Conservation (phyloP, 129 eudicot species). For the Pittosporum tobira region DNA sequence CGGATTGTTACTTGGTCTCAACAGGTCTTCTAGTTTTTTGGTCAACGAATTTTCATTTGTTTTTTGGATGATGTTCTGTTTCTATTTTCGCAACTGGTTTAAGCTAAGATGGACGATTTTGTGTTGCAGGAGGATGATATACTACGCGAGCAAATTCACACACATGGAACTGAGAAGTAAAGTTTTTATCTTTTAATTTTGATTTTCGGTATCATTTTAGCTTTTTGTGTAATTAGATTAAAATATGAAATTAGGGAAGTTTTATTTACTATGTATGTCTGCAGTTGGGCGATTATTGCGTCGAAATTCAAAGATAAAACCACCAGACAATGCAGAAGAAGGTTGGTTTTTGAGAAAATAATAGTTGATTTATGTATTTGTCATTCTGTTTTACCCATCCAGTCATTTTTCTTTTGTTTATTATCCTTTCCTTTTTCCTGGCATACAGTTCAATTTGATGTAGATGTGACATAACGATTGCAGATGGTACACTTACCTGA, state of each 20-base stretch:
- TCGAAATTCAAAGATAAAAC: slow-evolving; percentile 85
- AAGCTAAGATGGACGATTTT: background rate
- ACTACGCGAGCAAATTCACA: slow-evolving; percentile 63
- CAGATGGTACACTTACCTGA: slow-evolving; percentile 97
- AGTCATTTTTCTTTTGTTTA: background rate
- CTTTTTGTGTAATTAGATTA: background rate
- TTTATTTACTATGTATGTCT: slow-evolving; percentile 6
- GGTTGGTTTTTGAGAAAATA: slow-evolving; percentile 37
- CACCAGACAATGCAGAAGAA: slow-evolving; percentile 93
- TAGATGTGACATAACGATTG: slow-evolving; percentile 5
- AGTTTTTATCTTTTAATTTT: slow-evolving; percentile 1
- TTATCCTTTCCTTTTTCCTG: background rate
- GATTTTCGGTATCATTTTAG: background rate
- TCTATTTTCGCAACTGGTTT: background rate
- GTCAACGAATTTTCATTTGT: too few species aligned
- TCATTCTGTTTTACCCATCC: too few species aligned
- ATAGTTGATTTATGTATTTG: too few species aligned
- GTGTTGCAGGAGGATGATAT: slow-evolving; percentile 80
- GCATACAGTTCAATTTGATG: slow-evolving; percentile 9
- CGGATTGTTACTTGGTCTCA: slow-evolving; percentile 12
- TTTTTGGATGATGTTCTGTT: background rate
- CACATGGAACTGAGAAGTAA: slow-evolving; percentile 89
- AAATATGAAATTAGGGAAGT: slow-evolving; percentile 10
- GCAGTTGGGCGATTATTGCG: slow-evolving; percentile 91
- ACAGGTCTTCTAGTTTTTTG: slow-evolving; percentile 2